A percentile compares a stretch with the other conserved stretches of the same genome.
phyloP scores from a whole-genome alignment of 495 filamentous ascomycete genomes.

The Sabuloglossum arenarium region DNA sequence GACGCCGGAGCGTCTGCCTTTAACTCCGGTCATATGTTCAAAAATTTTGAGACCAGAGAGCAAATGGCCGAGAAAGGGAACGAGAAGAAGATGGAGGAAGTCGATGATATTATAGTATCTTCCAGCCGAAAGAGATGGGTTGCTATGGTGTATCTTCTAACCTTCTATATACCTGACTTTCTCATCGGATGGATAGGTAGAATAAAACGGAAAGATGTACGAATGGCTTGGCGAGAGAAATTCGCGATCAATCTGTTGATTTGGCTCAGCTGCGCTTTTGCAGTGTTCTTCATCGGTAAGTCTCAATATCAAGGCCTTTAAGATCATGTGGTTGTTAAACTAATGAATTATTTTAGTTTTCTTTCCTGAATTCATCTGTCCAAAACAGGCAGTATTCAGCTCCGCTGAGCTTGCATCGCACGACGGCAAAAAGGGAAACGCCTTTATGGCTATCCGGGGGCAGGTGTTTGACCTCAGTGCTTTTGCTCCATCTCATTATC shows the following conservation, averaged over 20 bases:
- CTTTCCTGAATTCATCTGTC: conserved; percentile 79
- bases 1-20: conserved; percentile 80
- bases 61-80: conserved; percentile 93
- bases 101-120: conserved; percentile 61
- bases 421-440: conserved; percentile 45
- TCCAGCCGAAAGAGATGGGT: conserved; percentile 84
- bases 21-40: conserved; percentile 90
- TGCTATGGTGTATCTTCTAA: conserved; percentile 64
- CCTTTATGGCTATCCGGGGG: conserved; percentile 69
- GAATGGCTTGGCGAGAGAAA: conserved; percentile 90
- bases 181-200: conserved; percentile 55
- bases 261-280: conserved; percentile 63
- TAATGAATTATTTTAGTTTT: conserved; percentile 25
- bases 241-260: conserved; percentile 96
- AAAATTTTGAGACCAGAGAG: conserved; percentile 78
- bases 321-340: background rate
- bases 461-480: conserved; percentile 64
- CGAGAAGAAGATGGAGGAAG: conserved; percentile 72
- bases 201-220: conserved; percentile 87
- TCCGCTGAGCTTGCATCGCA: conserved; percentile 49
- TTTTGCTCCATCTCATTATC: conserved; percentile 67
- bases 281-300: conserved; percentile 50
- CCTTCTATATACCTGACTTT: conserved; percentile 76
- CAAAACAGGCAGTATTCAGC: conserved; percentile 73
- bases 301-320: conserved; percentile 12